A percentile compares a stretch with the other conserved stretches of the same genome.
phyloP scores from a whole-genome alignment of 352 stramenopile species.

The Phytophthora capsici region DNA sequence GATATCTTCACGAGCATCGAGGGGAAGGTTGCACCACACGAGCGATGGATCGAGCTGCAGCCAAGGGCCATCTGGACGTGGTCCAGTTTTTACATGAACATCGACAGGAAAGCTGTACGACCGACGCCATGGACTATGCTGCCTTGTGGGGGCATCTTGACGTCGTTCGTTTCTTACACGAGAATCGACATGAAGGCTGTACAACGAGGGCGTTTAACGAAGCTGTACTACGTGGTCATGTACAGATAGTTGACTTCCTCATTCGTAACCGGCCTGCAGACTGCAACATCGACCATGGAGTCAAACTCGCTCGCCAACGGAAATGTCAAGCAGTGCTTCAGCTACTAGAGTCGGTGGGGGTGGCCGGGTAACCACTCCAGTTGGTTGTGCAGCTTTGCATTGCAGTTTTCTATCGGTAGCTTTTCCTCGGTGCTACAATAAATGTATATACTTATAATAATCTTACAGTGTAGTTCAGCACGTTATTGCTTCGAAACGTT shows the following conservation, averaged over 20 bases:
- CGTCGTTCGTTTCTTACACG: conserved; percentile 56
- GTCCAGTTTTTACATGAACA: conserved; percentile 38
- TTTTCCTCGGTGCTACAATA: no score
- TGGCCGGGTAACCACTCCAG: no score
- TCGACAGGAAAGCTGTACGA: conserved; percentile 50
- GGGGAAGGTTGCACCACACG: conserved; percentile 36
- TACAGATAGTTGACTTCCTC: conserved; percentile 53
- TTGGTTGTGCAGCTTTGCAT: no score
- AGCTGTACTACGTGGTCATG: conserved; percentile 46
- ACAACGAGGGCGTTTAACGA: conserved; percentile 58
- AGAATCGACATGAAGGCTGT: conserved; percentile 59
- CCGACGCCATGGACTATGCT: conserved; percentile 63
- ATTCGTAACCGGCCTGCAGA: conserved; percentile 37
- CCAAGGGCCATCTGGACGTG: conserved; percentile 39
- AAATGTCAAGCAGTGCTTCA: conserved; percentile 34
- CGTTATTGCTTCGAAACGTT: no score
- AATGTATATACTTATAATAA: no score
- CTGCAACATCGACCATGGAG: conserved; percentile 48
- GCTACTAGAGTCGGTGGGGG: conserved; percentile 9
- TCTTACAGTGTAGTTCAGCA: no score
- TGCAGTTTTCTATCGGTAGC: no score
- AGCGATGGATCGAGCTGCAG: conserved; percentile 37
- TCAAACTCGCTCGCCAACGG: conserved; percentile 53
- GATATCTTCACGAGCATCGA: conserved; percentile 37
- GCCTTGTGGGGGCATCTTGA: conserved; percentile 50